Conservation (phyloP, 1,284 basidiomycete genomes). For the Fomitopsis betulina region DNA sequence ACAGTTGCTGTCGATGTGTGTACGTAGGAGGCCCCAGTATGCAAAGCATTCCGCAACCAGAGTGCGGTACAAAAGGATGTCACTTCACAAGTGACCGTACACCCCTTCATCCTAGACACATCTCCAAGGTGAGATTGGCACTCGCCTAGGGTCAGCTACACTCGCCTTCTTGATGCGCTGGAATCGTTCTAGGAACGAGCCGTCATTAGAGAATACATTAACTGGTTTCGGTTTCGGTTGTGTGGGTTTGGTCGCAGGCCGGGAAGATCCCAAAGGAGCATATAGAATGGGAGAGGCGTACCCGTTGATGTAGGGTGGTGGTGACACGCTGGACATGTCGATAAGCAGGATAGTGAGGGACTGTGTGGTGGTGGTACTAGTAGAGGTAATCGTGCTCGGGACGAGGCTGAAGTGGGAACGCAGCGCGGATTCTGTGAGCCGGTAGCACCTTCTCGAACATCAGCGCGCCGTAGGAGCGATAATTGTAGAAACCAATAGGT, state of each 20-base stretch:
- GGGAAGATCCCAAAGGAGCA: constrained; percentile 18
- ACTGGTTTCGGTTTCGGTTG: constrained; percentile 38
- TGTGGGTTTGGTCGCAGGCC: constrained; percentile 21
- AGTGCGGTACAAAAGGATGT: not conserved
- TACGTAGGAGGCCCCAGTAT: not conserved
- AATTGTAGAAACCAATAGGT: not conserved
- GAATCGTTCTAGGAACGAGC: constrained; percentile 55
- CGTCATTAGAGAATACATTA: constrained; percentile 57
- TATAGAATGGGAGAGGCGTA: constrained; percentile 26
- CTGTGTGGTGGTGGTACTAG: not conserved
- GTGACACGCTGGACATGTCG: constrained; percentile 20
- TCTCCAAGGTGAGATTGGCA: not conserved
- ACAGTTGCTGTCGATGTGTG: not conserved
- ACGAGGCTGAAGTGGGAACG: not conserved
- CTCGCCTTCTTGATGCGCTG: constrained; percentile 47
- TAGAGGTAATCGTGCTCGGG: not conserved
- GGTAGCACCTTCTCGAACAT: not conserved
- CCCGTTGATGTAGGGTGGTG: constrained; percentile 23
- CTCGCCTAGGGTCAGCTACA: not conserved
- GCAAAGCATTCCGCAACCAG: not conserved
- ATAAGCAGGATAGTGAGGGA: not conserved
- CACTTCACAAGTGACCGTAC: constrained; percentile 37
- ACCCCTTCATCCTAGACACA: constrained; percentile 48
- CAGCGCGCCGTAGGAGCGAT: no score
- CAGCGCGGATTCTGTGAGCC: not conserved